Evolutionary conservation across 208 protist species (phyloP), one percentile per base, ranked within the genome.

Genomic region (Herpetomonas muscarum): DNA sequence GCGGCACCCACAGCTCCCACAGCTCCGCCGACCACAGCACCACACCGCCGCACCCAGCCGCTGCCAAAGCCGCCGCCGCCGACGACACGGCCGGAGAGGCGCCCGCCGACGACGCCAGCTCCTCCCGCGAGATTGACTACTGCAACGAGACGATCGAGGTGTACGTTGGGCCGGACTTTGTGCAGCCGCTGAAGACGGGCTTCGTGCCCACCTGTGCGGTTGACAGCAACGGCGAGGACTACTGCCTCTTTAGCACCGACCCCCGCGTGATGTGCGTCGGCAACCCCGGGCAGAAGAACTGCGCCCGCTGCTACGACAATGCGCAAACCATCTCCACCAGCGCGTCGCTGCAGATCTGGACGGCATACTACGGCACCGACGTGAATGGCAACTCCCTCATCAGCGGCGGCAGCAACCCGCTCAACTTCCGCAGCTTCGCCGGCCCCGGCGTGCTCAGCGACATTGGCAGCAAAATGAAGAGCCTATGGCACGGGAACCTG

Each of bases 311-410:
- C 65, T 73, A 69, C 55, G 44, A 2, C 17, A 47, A 62, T 48
- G 44, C 70, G 4, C 47, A 53, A 9, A 44, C 47, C 2, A 30
- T 88, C 7, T 29, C 60, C 3, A 13, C 28, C 5, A 59, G 63
- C 17, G 29, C 69, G 1, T 45, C 53, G 3, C 25, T 91, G 52
- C 67, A 67, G 10, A 62, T 94, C 19, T 89, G 76, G 78, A 56
- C 66, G 21, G 86, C 83, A 0, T 95, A 93, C 69, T 74, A 85
- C 36, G 89, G 89, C 50, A 90, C 85, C 0, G 89, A 95, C 48
- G n/a, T 21, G 4, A 70, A 70, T 21, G 49, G 61, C 22, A 42
- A 29, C 6, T 60, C 74, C 19, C 60, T 95, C 37, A 74, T 46
- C 0, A 93, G 85, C 54, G 71, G 85, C 47, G 82, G 83, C 15